A percentile compares a stretch with the other conserved stretches of the same genome.
phyloP scores from a whole-genome alignment of 2,329 filamentous ascomycete species.

The Sarocladium strictum region DNA sequence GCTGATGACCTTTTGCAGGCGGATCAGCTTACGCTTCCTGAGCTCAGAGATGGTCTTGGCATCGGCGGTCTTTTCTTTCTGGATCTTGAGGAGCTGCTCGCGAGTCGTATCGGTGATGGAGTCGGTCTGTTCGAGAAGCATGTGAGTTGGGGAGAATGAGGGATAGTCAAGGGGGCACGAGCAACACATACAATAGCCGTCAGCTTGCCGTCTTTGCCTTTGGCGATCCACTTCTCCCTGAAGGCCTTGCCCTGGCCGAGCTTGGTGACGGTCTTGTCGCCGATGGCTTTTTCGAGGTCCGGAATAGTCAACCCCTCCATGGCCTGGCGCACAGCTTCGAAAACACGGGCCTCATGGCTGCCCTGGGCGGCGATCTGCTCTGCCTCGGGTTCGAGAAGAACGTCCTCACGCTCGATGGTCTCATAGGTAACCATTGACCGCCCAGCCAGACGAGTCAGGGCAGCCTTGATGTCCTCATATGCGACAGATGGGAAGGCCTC shows the following conservation, averaged over 20 bases:
- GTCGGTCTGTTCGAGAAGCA: constrained; percentile 42
- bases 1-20: constrained; percentile 73
- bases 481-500: constrained; percentile 62
- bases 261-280: constrained; percentile 68
- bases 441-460: constrained; percentile 77
- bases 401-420: constrained; percentile 72
- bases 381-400: constrained; percentile 68
- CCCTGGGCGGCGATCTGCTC: constrained; percentile 67
- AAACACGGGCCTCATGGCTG: constrained; percentile 78
- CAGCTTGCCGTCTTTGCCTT: constrained; percentile 52
- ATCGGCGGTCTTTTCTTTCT: constrained; percentile 66
- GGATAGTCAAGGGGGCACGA: neutral
- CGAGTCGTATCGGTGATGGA: constrained; percentile 75
- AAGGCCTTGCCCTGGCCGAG: constrained; percentile 94
- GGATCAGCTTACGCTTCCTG: constrained; percentile 87
- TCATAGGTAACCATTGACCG: constrained; percentile 85
- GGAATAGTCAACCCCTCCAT: constrained; percentile 76
- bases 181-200: constrained; percentile 41
- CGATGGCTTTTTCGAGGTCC: constrained; percentile 64
- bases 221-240: constrained; percentile 67
- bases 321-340: constrained; percentile 64
- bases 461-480: constrained; percentile 72
- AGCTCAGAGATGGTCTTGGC: constrained; percentile 73
- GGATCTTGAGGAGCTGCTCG: constrained; percentile 68
- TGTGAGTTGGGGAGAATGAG: constrained; percentile 7